phyloP scores from a whole-genome alignment of 306 rosid genomes.

The Ochetophila trinervis region DNA sequence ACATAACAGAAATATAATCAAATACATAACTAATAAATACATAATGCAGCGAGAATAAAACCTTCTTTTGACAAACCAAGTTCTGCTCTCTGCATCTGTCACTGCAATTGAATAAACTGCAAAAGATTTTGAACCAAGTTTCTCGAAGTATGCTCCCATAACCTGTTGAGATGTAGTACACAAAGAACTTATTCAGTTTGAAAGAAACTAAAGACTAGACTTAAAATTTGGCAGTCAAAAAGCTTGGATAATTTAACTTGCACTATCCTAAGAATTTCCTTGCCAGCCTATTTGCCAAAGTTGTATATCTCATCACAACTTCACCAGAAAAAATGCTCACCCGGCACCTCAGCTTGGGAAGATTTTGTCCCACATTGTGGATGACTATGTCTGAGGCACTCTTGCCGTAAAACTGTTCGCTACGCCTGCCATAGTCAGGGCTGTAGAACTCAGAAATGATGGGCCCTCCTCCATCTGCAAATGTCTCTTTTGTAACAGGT shows the following conservation, averaged over 20 bases:
- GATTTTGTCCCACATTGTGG: conserved; percentile 51
- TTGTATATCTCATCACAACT: conserved; percentile 15
- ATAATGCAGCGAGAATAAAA: conserved; percentile 29
- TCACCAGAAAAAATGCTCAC: conserved; percentile 46
- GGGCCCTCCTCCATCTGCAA: conserved; percentile 40
- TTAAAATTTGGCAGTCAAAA: conserved; percentile 14
- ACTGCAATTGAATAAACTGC: conserved; percentile 96
- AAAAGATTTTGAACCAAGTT: conserved; percentile 80
- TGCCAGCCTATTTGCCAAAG: conserved; percentile 4
- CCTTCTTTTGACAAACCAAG: conserved; percentile 98
- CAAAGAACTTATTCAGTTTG: conserved; percentile 24
- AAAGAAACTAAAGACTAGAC: conserved; percentile 3
- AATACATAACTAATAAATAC: not conserved
- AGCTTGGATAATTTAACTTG: conserved; percentile 17
- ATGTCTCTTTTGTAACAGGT: conserved; percentile 33
- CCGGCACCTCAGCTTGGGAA: conserved; percentile 87
- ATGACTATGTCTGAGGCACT: conserved; percentile 59
- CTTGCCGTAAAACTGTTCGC: conserved; percentile 42
- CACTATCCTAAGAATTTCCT: not conserved
- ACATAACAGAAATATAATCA: not conserved
- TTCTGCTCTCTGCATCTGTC: conserved; percentile 72
- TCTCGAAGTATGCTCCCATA: conserved; percentile 92
- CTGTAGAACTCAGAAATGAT: conserved; percentile 72
- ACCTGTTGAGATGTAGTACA: conserved; percentile 55
- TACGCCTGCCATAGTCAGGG: conserved; percentile 50